These are phyloP conservation scores for Jacaranda copaia DNA, from an alignment of 257 asterid species.

Conservation along the genomic window DNA sequence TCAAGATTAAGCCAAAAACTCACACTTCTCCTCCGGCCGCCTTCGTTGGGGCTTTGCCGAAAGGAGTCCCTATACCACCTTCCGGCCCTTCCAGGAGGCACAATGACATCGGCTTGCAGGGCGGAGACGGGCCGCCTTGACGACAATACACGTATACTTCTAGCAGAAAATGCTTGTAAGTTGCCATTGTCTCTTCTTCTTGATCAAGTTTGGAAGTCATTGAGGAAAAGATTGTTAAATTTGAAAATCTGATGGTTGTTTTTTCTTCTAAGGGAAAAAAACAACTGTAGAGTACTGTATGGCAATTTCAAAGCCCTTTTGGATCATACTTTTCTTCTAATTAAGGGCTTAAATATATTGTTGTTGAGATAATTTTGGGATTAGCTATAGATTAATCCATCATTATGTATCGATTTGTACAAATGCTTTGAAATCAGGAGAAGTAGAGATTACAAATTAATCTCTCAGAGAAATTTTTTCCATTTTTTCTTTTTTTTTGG, in stretches of 20 bases:
- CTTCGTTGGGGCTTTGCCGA: slow-evolving; percentile 47
- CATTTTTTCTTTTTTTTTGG: too few relatives aligned
- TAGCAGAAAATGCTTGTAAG: neutral
- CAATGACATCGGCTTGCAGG: slow-evolving; percentile 45
- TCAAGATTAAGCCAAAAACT: slow-evolving; percentile 41
- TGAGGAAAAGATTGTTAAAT: neutral
- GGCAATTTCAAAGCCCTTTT: too few relatives aligned
- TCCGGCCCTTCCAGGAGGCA: slow-evolving; percentile 60
- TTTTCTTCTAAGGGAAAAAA: too few relatives aligned
- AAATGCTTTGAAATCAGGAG: neutral
- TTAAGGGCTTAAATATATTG: too few relatives aligned
- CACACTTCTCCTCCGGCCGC: slow-evolving; percentile 33
- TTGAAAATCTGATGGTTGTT: too few relatives aligned
- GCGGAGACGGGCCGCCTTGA: slow-evolving; percentile 34
- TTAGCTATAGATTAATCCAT: neutral
- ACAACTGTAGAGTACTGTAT: too few relatives aligned
- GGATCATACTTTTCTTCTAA: neutral
- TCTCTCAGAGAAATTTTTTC: too few relatives aligned
- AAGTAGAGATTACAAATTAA: too few relatives aligned
- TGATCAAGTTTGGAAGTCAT: neutral
- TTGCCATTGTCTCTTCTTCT: neutral
- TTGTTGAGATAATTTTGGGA: neutral
- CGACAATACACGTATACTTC: neutral
- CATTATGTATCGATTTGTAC: neutral
- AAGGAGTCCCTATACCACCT: slow-evolving; percentile 59